phyloP scores from a whole-genome alignment of 2,329 filamentous ascomycete genomes.

The Bipolaris bicolor region DNA sequence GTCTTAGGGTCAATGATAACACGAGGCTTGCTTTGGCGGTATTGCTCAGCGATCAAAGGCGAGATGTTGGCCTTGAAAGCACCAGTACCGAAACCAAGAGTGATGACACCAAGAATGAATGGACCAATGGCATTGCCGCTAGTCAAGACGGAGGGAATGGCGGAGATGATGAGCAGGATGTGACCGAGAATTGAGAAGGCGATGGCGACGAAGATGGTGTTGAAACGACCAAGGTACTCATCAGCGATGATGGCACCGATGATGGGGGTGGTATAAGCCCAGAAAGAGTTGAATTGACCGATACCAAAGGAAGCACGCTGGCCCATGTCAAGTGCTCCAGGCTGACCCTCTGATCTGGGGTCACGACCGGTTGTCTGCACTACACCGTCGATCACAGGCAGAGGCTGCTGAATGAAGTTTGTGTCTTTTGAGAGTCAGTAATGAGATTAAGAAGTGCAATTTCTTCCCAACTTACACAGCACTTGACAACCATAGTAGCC shows the following conservation, averaged over 20 bases:
- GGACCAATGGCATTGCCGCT: slow-evolving; percentile 56
- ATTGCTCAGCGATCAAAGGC: slow-evolving; percentile 74
- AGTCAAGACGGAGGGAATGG: slow-evolving; percentile 56
- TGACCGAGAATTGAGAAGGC: slow-evolving; percentile 60
- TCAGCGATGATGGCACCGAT: slow-evolving; percentile 63
- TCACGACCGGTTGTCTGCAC: slow-evolving; percentile 41
- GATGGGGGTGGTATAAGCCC: slow-evolving; percentile 52
- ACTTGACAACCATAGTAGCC: slow-evolving; percentile 76
- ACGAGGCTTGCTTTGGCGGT: slow-evolving; percentile 63
- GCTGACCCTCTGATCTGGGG: slow-evolving; percentile 38
- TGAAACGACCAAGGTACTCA: slow-evolving; percentile 66
- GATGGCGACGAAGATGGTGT: slow-evolving; percentile 62
- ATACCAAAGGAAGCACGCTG: slow-evolving; percentile 48
- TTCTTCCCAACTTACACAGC: slow-evolving; percentile 58
- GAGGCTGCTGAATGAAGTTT: slow-evolving; percentile 49
- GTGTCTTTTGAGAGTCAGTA: slow-evolving; percentile 37
- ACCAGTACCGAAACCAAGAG: slow-evolving; percentile 55
- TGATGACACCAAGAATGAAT: slow-evolving; percentile 58
- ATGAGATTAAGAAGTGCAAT: background rate
- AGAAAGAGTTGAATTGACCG: slow-evolving; percentile 49
- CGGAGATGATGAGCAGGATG: slow-evolving; percentile 60
- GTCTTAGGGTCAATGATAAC: slow-evolving; percentile 60
- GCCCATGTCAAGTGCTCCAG: slow-evolving; percentile 46
- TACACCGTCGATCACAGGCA: slow-evolving; percentile 45
- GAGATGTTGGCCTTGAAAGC: slow-evolving; percentile 59